Evolutionary conservation across 2,329 filamentous ascomycete species (phyloP).

Genomic region (Geosmithia morbida): DNA sequence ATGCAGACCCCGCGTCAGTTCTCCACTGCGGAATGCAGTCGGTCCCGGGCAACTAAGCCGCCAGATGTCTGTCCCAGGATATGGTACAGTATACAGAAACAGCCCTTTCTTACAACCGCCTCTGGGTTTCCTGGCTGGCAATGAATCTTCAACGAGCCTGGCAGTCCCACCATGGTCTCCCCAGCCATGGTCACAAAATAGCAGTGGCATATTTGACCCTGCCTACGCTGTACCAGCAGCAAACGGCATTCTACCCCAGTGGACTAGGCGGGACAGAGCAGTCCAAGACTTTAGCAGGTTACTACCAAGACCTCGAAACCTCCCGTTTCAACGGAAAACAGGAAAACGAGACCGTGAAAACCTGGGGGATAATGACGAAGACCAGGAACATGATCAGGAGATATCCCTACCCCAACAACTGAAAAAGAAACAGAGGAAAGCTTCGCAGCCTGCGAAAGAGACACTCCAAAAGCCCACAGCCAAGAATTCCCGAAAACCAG

Average conservation of each 20-base stretch:
- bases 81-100: not conserved
- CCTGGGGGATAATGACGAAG: not conserved
- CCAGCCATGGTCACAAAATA: not conserved
- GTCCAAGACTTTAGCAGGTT: not conserved
- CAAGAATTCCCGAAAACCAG: no score
- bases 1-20: constrained; percentile 12
- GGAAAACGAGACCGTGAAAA: not conserved
- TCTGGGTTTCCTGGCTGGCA: not conserved
- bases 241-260: not conserved
- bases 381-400: not conserved
- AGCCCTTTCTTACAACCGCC: not conserved
- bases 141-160: not conserved
- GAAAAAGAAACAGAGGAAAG: not conserved
- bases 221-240: not conserved
- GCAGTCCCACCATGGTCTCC: not conserved
- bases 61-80: not conserved
- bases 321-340: not conserved
- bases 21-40: constrained; percentile 8
- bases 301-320: not conserved
- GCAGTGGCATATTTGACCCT: not conserved
- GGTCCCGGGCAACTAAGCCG: not conserved
- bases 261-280: not conserved
- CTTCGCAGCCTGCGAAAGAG: not conserved
- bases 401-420: not conserved
- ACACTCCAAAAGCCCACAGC: not conserved